Percentiles rank a stretch among this genome's conserved stretches.
Evolutionary conservation across 2,329 filamentous ascomycete species (phyloP).

Genomic region (Aspergillus flavus): DNA sequence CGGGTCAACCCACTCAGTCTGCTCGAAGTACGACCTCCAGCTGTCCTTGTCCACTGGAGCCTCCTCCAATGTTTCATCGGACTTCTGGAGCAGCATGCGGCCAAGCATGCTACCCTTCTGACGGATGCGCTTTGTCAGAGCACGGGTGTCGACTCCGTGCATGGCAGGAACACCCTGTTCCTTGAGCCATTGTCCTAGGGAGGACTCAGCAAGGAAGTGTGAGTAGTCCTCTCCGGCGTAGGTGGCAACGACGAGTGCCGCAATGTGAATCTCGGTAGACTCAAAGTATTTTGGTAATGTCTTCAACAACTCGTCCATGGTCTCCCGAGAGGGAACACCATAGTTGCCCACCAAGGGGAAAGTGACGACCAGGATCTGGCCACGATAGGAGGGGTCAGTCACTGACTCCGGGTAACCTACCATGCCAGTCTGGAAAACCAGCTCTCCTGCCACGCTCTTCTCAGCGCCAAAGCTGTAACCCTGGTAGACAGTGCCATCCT

Average conservation of each 20-base stretch:
- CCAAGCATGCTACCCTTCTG: constrained; percentile 96
- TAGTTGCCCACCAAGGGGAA: constrained; percentile 97
- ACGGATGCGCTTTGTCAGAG: constrained; percentile 90
- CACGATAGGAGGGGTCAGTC: constrained; percentile 84
- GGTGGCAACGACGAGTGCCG: constrained; percentile 84
- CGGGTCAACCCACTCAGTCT: constrained; percentile 85
- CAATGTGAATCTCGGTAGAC: constrained; percentile 87
- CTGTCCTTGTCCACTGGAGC: constrained; percentile 45
- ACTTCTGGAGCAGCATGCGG: constrained; percentile 76
- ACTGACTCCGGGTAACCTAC: constrained; percentile 96
- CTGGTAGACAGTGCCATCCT: constrained; percentile 88
- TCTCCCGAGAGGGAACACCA: constrained; percentile 86
- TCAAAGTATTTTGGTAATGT: constrained; percentile 93
- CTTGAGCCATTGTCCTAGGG: constrained; percentile 92
- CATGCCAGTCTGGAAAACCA: constrained; percentile 99
- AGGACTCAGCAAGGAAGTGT: constrained; percentile 88
- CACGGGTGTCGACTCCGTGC: constrained; percentile 91
- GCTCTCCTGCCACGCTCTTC: constrained; percentile 92
- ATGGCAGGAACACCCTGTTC: constrained; percentile 93
- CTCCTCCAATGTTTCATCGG: constrained; percentile 40
- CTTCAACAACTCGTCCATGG: constrained; percentile 79
- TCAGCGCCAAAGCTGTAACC: constrained; percentile 95
- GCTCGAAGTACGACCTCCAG: constrained; percentile 68
- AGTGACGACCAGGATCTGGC: constrained; percentile 95
- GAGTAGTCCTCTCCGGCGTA: constrained; percentile 96